Evolutionary conservation across 2,329 filamentous ascomycete genomes (phyloP).

Genomic region (Camptophora hylomeconis): DNA sequence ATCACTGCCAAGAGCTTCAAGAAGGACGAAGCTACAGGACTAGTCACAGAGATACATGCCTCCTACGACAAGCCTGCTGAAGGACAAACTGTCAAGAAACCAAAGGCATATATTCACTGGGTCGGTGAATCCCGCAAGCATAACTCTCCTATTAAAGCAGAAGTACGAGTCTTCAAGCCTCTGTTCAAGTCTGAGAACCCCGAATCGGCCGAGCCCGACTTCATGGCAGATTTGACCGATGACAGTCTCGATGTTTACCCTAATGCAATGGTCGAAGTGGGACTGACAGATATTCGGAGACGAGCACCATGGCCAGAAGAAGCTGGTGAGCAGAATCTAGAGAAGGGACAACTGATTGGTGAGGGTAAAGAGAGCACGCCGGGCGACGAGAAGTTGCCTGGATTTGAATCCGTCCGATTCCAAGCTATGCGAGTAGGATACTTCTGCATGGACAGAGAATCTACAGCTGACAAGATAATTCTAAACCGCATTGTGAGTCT

Average conservation of each 20-base stretch:
- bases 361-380: slow-evolving; percentile 4
- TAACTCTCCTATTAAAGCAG: slow-evolving; percentile 47
- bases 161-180: slow-evolving; percentile 65
- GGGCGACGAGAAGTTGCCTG: slow-evolving; percentile 21
- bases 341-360: slow-evolving; percentile 31
- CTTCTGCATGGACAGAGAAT: slow-evolving; percentile 71
- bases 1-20: slow-evolving; percentile 56
- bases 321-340: slow-evolving; percentile 53
- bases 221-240: slow-evolving; percentile 71
- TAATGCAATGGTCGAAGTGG: slow-evolving; percentile 67
- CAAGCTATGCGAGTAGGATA: slow-evolving; percentile 84
- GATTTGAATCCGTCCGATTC: slow-evolving; percentile 69
- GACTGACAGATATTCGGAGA: slow-evolving; percentile 62
- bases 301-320: slow-evolving; percentile 73
- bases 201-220: slow-evolving; percentile 62
- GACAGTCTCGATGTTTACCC: slow-evolving; percentile 69
- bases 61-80: slow-evolving; percentile 55
- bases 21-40: slow-evolving; percentile 51
- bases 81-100: slow-evolving; percentile 45
- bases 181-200: slow-evolving; percentile 84
- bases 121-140: slow-evolving; percentile 57
- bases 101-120: slow-evolving; percentile 86
- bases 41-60: slow-evolving; percentile 53
- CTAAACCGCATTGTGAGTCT: slow-evolving; percentile 85
- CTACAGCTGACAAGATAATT: slow-evolving; percentile 60